Base-by-base conservation (phyloP, 2,329 filamentous ascomycete genomes). In the Sclerotinia sclerotiorum region DNA sequence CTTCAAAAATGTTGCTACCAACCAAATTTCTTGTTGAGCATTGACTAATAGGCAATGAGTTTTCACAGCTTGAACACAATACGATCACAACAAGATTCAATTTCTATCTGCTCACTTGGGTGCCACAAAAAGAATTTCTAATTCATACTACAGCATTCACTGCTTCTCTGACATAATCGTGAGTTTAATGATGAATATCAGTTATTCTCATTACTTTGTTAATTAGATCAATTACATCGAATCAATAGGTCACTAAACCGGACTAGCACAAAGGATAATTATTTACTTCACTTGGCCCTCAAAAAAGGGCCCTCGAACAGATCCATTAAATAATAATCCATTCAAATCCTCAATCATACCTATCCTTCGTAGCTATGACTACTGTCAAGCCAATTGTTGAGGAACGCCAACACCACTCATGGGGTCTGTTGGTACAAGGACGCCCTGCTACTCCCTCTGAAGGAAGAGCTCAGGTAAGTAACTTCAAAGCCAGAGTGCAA, bases 381-480 rank as follows among this genome's bases (percentile, higher is more conserved):
- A 68, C 65, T 8, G 57, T 68, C 10, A 68, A 68, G 32, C 65
- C 57, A 39, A 42, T 54, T 1, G 17, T 21, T 3, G 65, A 32
- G 4, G 49, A 54, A n/a, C 24, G 39, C 0, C 57, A 57, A n/a
- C 68, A 68, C 10, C 48, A 51, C 15, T 58, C 71, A 2, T 75
- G 74, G 74, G 74, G 74, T 13, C 35, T 76, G 5, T 70, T 67
- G 27, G 71, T 72, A 5, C 74, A 73, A 21, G 73, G 73, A n/a
- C 64, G 74, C 21, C 72, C 74, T 29, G 61, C 67, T 24, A 76
- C 74, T 6, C 74, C 74, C 7, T 71, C 67, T 8, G 74, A 76
- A 24, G 74, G 74, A 24, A 65, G 67, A 54, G 74, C 74, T 5
- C 73, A 75, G 44, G 74, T 75, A 73, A 66, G 55, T 17, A 3